phyloP scores from a whole-genome alignment of 2,329 filamentous ascomycete genomes.

The Arthrobotrys conoides region DNA sequence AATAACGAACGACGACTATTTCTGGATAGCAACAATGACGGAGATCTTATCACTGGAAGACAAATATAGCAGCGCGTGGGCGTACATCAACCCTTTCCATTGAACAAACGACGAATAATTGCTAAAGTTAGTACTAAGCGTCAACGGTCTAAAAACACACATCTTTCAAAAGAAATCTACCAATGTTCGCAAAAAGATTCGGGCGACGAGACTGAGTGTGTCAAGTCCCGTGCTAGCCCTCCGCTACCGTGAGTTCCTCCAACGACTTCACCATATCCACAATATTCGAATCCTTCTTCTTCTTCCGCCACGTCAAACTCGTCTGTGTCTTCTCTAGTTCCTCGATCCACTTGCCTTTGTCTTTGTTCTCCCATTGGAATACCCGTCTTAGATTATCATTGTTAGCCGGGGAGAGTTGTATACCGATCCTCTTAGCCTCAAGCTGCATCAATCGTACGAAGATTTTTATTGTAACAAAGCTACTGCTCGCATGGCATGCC shows the following conservation, averaged over 20 bases:
- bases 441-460: conserved; percentile 52
- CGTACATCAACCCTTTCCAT: too few relatives aligned
- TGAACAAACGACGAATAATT: too few relatives aligned
- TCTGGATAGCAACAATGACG: too few relatives aligned
- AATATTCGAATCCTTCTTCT: conserved; percentile 54
- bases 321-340: conserved; percentile 52
- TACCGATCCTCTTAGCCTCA: conserved; percentile 42
- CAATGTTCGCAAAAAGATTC: too few relatives aligned
- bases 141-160: too few relatives aligned
- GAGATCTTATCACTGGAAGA: too few relatives aligned
- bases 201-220: too few relatives aligned
- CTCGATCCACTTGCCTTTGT: conserved; percentile 52
- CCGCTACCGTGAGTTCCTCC: conserved; percentile 36
- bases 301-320: conserved; percentile 40
- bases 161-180: not conserved
- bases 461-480: conserved; percentile 50
- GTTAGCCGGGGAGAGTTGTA: conserved; percentile 24
- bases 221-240: conserved; percentile 1
- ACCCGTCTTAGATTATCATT: conserved; percentile 24
- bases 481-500: conserved; percentile 43
- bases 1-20: too few relatives aligned
- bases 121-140: too few relatives aligned
- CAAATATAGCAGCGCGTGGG: too few relatives aligned
- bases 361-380: conserved; percentile 52
- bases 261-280: conserved; percentile 54